These are phyloP conservation scores for Erucastrum elatum DNA, from an alignment of 345 rosid genomes.

Conservation along the genomic window DNA sequence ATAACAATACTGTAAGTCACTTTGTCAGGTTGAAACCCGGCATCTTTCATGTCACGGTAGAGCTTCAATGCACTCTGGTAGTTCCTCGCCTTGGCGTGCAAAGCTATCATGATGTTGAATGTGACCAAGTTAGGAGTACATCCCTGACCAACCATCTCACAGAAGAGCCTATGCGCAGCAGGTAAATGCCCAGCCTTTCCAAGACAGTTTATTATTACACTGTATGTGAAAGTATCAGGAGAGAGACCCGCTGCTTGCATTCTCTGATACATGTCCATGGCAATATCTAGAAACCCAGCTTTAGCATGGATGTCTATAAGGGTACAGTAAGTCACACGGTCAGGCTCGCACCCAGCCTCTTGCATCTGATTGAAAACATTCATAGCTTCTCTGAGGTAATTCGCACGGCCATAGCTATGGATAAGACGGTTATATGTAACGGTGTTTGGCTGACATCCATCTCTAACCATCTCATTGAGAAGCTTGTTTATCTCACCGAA, in stretches of 20 bases:
- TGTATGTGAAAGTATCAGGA: slow-evolving; percentile 94
- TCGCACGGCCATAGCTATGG: slow-evolving; percentile 97
- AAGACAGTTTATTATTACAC: slow-evolving; percentile 96
- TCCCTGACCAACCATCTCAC: slow-evolving; percentile 89
- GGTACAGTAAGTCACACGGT: slow-evolving; percentile 94
- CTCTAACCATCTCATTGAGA: slow-evolving; percentile 80
- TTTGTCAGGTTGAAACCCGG: slow-evolving; percentile 91
- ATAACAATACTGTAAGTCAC: slow-evolving; percentile 92
- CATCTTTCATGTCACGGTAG: slow-evolving; percentile 77
- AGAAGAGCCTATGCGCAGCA: slow-evolving; percentile 75
- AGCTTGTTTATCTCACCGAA: slow-evolving; percentile 69
- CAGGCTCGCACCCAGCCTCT: slow-evolving; percentile 80
- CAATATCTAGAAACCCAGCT: slow-evolving; percentile 92
- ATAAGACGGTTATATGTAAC: slow-evolving; percentile 92
- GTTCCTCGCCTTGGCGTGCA: slow-evolving; percentile 92
- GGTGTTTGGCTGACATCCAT: slow-evolving; percentile 88
- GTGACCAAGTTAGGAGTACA: slow-evolving; percentile 90
- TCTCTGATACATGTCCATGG: slow-evolving; percentile 78
- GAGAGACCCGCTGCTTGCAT: slow-evolving; percentile 92
- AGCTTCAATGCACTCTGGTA: slow-evolving; percentile 74
- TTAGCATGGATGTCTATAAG: slow-evolving; percentile 96
- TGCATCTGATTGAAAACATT: slow-evolving; percentile 78
- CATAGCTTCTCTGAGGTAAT: slow-evolving; percentile 75
- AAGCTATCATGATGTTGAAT: slow-evolving; percentile 86
- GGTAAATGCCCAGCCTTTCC: slow-evolving; percentile 92